Percentiles rank a stretch among this genome's conserved stretches.
Conservation (phyloP, 345 rosid species). For the Populus ilicifolia region DNA sequence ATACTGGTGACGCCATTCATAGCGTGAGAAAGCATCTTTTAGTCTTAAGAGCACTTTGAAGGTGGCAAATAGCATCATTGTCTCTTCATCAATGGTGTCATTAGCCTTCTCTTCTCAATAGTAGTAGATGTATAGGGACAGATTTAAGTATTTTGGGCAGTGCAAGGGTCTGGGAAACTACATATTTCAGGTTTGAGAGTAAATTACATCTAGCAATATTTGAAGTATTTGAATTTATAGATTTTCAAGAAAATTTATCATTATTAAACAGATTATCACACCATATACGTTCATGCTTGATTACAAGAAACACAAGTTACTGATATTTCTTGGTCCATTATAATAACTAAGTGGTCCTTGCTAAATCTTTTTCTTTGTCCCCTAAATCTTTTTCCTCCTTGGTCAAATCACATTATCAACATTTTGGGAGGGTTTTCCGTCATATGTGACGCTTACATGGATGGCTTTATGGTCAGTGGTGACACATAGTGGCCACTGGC, state of each 20-base stretch:
- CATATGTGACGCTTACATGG: background rate
- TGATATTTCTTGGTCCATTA: conserved; percentile 2
- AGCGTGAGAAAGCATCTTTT: conserved; percentile 43
- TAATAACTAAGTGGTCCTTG: background rate
- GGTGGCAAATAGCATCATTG: conserved; percentile 18
- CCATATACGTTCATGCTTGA: background rate
- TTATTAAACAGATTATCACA: background rate
- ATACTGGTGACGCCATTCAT: conserved; percentile 38
- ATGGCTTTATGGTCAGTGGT: background rate
- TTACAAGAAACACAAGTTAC: background rate
- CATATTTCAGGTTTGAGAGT: background rate
- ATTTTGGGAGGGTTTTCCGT: background rate
- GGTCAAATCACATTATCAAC: background rate
- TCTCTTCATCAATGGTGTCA: conserved; percentile 9
- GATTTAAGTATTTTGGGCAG: background rate
- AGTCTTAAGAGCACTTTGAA: conserved; percentile 11
- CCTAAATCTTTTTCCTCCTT: background rate
- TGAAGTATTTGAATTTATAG: background rate
- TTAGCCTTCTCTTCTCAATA: background rate
- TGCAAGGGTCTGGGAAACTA: background rate
- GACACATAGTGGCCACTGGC: conserved; percentile 15
- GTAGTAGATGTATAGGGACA: background rate
- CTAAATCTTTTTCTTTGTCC: background rate
- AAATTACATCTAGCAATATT: background rate
- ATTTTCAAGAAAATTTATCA: background rate